These are phyloP conservation scores for Rheum nobile DNA, from an alignment of 148 eudicot genomes.

Conservation along the genomic window DNA sequence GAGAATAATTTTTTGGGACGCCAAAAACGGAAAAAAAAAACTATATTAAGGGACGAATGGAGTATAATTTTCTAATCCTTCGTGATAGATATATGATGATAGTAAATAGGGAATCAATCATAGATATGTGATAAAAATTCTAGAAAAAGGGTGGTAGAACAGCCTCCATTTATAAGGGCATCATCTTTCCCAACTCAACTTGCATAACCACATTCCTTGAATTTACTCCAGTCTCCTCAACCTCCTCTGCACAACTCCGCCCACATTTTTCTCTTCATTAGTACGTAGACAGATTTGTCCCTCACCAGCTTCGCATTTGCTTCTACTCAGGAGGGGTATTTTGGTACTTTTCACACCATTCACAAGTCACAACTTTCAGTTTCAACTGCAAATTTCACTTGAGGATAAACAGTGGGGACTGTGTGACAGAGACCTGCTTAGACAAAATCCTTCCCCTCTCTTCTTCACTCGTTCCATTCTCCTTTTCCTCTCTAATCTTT, in stretches of 20 bases:
- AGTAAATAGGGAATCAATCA: too few relatives aligned
- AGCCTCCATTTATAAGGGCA: background rate
- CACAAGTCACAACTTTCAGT: background rate
- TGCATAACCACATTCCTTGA: background rate
- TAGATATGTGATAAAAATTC: background rate
- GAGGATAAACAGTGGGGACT: constrained; percentile 2
- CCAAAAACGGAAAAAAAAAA: too few relatives aligned
- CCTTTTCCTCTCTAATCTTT: background rate
- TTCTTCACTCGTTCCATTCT: constrained; percentile 1
- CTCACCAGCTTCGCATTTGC: background rate
- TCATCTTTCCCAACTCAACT: background rate
- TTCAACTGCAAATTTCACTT: constrained; percentile 2
- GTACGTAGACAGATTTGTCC: background rate
- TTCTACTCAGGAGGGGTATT: background rate
- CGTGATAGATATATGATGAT: too few relatives aligned
- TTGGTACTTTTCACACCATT: background rate
- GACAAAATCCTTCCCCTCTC: background rate
- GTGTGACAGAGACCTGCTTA: background rate
- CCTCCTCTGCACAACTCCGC: background rate
- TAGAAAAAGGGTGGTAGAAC: background rate
- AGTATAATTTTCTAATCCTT: too few relatives aligned
- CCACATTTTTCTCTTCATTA: background rate
- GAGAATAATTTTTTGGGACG: too few relatives aligned
- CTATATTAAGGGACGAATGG: too few relatives aligned
- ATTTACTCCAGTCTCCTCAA: background rate